These are phyloP conservation scores for Lichtheimia hyalospora DNA, from an alignment of 371 early-diverging fungal species.

Conservation along the genomic window DNA sequence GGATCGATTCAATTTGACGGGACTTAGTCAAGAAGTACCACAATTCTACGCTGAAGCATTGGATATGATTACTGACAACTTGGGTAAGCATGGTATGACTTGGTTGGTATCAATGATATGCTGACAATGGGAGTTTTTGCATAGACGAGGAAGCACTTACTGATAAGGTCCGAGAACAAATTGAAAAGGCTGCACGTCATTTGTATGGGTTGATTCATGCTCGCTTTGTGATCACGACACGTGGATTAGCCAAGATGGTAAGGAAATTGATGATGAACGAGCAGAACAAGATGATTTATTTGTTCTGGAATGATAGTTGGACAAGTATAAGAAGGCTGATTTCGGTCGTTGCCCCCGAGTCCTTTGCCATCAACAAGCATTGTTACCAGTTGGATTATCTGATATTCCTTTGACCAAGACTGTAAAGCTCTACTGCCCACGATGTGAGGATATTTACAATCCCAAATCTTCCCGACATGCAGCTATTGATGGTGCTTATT, in stretches of 20 bases:
- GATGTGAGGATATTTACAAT: constrained; percentile 94
- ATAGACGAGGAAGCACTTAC: constrained; percentile 65
- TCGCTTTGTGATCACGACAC: constrained; percentile 86
- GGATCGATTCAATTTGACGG: constrained; percentile 96
- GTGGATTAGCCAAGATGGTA: constrained; percentile 89
- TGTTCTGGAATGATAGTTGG: constrained; percentile 45
- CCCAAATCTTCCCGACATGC: constrained; percentile 83
- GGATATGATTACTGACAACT: constrained; percentile 89
- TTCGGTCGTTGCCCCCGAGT: constrained; percentile 97
- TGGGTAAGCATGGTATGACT: constrained; percentile 41
- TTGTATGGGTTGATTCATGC: constrained; percentile 94
- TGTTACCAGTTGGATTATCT: constrained; percentile 89
- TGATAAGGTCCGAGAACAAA: constrained; percentile 67
- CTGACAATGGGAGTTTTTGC: not conserved
- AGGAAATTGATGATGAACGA: not conserved
- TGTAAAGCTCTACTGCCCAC: constrained; percentile 91
- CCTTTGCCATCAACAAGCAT: constrained; percentile 81
- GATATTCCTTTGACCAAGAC: constrained; percentile 82
- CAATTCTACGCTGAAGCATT: constrained; percentile 82
- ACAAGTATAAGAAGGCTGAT: constrained; percentile 84
- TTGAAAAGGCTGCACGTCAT: constrained; percentile 81
- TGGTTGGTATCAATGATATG: not conserved
- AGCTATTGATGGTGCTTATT: constrained; percentile 95
- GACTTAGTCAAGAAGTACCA: constrained; percentile 78
- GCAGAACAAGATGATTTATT: too few relatives aligned